These are phyloP conservation scores for Penicillium diatomitis DNA, from an alignment of 495 filamentous ascomycete species.

Conservation along the genomic window DNA sequence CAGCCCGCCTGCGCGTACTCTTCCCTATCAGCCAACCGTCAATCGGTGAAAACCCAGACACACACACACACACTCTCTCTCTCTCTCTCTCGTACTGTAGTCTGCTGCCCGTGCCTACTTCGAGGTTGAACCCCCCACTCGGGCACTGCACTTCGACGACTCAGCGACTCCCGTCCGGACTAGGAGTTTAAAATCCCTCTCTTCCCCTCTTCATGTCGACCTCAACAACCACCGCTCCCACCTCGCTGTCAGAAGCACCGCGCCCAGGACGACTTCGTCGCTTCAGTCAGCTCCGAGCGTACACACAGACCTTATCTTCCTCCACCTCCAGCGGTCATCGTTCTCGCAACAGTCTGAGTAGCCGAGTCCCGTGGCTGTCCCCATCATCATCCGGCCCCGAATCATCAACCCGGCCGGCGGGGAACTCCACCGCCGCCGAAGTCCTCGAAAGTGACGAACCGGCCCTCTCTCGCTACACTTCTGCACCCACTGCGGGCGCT, in stretches of 20 bases:
- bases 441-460: slow-evolving; percentile 29
- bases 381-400: slow-evolving; percentile 18
- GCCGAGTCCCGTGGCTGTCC: slow-evolving; percentile 30
- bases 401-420: slow-evolving; percentile 17
- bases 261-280: slow-evolving; percentile 58
- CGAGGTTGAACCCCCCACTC: too few species aligned
- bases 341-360: slow-evolving; percentile 28
- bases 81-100: too few species aligned
- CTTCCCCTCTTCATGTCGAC: slow-evolving; percentile 20
- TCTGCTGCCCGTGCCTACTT: too few species aligned
- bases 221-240: slow-evolving; percentile 35
- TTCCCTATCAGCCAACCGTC: too few species aligned
- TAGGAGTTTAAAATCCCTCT: background rate
- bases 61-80: too few species aligned
- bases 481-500: slow-evolving; percentile 21
- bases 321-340: slow-evolving; percentile 21
- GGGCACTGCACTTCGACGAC: too few species aligned
- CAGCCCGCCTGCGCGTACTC: too few species aligned
- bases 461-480: slow-evolving; percentile 27
- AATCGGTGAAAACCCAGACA: too few species aligned
- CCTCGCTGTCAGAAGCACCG: slow-evolving; percentile 25
- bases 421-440: slow-evolving; percentile 17
- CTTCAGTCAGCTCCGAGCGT: slow-evolving; percentile 64
- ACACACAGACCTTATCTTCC: slow-evolving; percentile 49
- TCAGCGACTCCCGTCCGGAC: background rate